Evolutionary conservation across 2,329 filamentous ascomycete species (phyloP), one percentile per base, ranked within the genome.

Genomic region (Chaetomium strumarium): DNA sequence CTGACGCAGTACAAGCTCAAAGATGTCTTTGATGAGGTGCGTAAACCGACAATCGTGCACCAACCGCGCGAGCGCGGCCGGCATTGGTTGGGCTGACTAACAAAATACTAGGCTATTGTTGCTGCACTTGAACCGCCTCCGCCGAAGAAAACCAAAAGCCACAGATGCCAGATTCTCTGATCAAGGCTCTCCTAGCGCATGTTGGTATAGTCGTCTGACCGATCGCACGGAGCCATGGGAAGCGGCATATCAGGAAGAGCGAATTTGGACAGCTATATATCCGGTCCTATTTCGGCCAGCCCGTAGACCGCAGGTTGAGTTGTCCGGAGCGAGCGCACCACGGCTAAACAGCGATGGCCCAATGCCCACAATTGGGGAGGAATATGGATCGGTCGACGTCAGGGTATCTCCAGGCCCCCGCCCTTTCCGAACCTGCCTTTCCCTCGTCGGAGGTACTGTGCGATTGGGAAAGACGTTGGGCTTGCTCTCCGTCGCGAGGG

Each of bases 1-100:
- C 75, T 99, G 70, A 97, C 93, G 58, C 93, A 99, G 76, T 96
- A 91, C 76, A 96, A 96, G 75, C 76, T 99, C 61, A 99, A 99
- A 79, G 93, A 97, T 68, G 93, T 99, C 16, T 99, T 99, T 72
- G 93, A 99, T 66, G 93, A 97, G 87, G 91, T 96, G 80, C 63
- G 80, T 46, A 16, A 17, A 12, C 43, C 19, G 41, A 12, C 39
- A 16, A 5, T 20, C 36, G 20, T 34, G 46, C 16, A 11, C 2
- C 39, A 5, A 29, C 16, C 3, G 7, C 4, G 12, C 20, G 19
- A 20, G 16, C 13, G 36, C 12, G 16, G 29, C 6, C 30, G 30
- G 34, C 40, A 42, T 33, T 24, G 43, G 43, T 33, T 37, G 29
- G 42, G 19, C 53, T 60, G 45, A 64, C 63, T 62, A 58, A 46